Conservation (phyloP, 257 asterid species). For the Echites panduratus region DNA sequence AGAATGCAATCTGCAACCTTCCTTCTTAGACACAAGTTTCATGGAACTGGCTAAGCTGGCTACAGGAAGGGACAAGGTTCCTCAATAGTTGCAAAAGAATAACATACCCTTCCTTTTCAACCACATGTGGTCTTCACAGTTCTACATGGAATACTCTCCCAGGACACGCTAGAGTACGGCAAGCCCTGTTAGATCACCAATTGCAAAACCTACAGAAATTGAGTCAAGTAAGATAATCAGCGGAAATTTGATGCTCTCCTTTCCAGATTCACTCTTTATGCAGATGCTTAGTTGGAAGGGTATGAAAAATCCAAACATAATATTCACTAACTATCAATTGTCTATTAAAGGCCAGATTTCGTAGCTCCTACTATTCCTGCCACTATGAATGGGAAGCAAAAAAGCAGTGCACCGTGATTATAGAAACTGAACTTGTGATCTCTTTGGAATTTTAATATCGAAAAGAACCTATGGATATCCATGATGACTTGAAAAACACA, state of each 20-base stretch:
- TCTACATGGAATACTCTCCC: slow-evolving; percentile 20
- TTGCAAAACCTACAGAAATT: slow-evolving; percentile 50
- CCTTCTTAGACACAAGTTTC: not conserved
- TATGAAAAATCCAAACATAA: slow-evolving; percentile 23
- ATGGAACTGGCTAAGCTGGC: too few species aligned
- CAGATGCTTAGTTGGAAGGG: not conserved
- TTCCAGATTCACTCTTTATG: not conserved
- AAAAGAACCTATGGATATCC: too few species aligned
- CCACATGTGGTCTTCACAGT: slow-evolving; percentile 15
- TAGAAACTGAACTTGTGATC: too few species aligned
- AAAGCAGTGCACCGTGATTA: too few species aligned
- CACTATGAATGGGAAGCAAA: too few species aligned
- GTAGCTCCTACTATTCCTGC: too few species aligned
- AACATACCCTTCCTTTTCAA: not conserved
- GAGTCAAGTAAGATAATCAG: not conserved
- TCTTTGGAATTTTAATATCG: too few species aligned
- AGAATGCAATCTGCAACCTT: not conserved
- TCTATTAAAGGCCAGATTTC: too few species aligned
- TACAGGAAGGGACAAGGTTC: too few species aligned
- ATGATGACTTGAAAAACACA: too few species aligned
- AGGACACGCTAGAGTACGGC: not conserved
- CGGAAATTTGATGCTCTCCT: not conserved
- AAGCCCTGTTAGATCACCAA: slow-evolving; percentile 78
- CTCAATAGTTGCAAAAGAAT: not conserved
- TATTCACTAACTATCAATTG: too few species aligned